A percentile compares a stretch with the other conserved stretches of the same genome.
These are phyloP conservation scores for Heliamphora pulchella DNA, from an alignment of 179 eudicot genomes.

Conservation along the genomic window DNA sequence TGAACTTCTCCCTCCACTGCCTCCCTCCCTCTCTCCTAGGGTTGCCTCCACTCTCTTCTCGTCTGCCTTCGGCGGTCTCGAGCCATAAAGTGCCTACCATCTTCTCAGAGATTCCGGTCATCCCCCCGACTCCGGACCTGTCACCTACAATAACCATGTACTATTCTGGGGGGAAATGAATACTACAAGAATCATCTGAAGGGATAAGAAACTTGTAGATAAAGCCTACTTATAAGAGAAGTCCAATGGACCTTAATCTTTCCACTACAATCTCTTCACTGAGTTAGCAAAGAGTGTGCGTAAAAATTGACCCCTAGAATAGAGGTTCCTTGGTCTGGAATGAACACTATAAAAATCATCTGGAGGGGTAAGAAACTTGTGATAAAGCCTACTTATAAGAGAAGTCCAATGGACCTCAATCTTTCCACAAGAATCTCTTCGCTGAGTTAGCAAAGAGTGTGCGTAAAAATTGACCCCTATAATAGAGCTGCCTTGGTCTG, in stretches of 20 bases:
- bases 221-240: not conserved
- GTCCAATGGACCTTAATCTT: not conserved
- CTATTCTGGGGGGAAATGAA: not conserved
- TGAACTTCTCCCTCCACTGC: no score
- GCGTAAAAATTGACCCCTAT: not conserved
- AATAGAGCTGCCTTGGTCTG: not conserved
- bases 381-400: not conserved
- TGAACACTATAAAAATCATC: no score
- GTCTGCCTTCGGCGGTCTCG: no score
- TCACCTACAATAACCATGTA: not conserved
- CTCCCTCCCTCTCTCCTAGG: no score
- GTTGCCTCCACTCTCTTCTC: no score
- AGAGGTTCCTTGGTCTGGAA: not conserved
- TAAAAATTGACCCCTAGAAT: not conserved
- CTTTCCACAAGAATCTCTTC: not conserved
- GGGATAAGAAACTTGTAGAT: not conserved
- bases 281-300: not conserved
- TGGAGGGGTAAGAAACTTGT: no score
- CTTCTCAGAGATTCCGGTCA: no score
- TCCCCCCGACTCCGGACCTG: no score
- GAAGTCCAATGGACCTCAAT: not conserved
- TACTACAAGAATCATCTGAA: no score
- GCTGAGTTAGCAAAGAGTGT: not conserved
- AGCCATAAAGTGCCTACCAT: no score
- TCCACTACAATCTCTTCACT: not conserved